Conservation (phyloP, 2,329 filamentous ascomycete species). For the Fusarium avenaceum region DNA sequence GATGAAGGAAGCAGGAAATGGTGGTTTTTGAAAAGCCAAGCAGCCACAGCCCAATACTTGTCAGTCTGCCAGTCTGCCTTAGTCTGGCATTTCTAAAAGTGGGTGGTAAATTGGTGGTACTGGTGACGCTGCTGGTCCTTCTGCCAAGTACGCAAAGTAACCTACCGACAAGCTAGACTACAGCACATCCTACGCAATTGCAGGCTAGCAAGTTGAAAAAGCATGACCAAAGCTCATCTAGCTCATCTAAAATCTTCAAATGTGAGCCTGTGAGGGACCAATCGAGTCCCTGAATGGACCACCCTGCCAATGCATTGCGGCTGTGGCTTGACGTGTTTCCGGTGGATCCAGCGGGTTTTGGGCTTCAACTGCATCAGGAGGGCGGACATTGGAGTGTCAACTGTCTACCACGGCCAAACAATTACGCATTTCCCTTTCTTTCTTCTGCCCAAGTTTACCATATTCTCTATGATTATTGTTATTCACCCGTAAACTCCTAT, state of each 20-base stretch:
- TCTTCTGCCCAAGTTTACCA: not conserved
- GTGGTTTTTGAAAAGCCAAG: conserved; percentile 43
- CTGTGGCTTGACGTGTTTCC: conserved; percentile 47
- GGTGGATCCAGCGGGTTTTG: conserved; percentile 36
- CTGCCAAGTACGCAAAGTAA: conserved; percentile 34
- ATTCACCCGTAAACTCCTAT: not conserved
- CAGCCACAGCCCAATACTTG: conserved; percentile 12
- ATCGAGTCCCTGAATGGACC: conserved; percentile 22
- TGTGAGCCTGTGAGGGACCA: conserved; percentile 15
- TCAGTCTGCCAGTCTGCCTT: conserved; percentile 6
- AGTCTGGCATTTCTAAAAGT: conserved; percentile 44
- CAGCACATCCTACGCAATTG: conserved; percentile 19
- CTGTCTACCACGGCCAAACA: not conserved
- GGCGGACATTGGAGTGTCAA: conserved; percentile 9
- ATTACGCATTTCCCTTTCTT: not conserved
- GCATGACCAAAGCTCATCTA: conserved; percentile 26
- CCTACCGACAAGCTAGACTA: conserved; percentile 9
- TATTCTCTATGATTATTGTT: not conserved
- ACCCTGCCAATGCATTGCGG: conserved; percentile 19
- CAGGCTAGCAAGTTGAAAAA: conserved; percentile 5
- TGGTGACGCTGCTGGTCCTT: conserved; percentile 36
- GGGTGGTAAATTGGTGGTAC: conserved; percentile 29
- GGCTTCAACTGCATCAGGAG: conserved; percentile 27
- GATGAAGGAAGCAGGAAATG: conserved; percentile 41
- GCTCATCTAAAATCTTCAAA: conserved; percentile 26